Percentiles rank a stretch among this genome's conserved stretches.
phyloP scores from a whole-genome alignment of 2,329 filamentous ascomycete species.

The Pseudogymnoascus sp. region DNA sequence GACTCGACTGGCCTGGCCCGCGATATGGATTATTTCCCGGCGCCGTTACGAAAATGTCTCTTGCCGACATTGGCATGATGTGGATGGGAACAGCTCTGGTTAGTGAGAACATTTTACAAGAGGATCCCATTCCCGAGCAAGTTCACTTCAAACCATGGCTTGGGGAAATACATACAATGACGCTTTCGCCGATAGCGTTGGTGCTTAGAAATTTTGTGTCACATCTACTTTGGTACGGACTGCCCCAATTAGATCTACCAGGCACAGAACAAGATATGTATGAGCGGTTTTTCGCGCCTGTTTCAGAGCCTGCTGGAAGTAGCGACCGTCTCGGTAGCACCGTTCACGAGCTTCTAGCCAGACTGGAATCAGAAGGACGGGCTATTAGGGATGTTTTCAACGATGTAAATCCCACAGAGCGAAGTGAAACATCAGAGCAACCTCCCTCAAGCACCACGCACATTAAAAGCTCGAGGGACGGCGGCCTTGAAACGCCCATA shows the following conservation, averaged over 20 bases:
- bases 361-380: not conserved
- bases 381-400: not conserved
- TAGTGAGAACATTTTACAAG: not conserved
- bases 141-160: not conserved
- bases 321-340: not conserved
- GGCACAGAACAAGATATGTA: conserved; percentile 23
- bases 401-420: not conserved
- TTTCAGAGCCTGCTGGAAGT: not conserved
- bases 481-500: not conserved
- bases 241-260: not conserved
- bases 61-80: not conserved
- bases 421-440: not conserved
- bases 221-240: not conserved
- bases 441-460: not conserved
- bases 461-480: not conserved
- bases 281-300: conserved; percentile 17
- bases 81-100: not conserved
- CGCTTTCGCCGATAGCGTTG: not conserved
- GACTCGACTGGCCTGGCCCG: not conserved
- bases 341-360: not conserved
- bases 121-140: not conserved
- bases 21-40: not conserved
- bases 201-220: not conserved
- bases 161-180: not conserved
- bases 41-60: not conserved